Evolutionary conservation across 306 rosid species (phyloP), one percentile per base, ranked within the genome.

Genomic region (Citrullus amarus): DNA sequence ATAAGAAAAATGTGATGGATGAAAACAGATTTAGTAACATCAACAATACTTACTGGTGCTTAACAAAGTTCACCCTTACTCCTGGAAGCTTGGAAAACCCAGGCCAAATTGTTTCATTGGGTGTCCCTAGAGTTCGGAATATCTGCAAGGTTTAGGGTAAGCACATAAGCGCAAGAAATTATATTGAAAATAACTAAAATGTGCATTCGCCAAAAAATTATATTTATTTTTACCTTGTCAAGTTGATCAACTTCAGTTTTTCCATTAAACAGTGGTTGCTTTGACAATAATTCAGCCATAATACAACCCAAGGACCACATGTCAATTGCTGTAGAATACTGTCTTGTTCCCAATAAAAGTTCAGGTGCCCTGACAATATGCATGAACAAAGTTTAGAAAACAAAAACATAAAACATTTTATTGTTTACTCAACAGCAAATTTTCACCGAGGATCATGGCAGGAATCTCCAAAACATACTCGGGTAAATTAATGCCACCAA

Each of bases 241-340:
- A 96, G 97, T 81, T 96, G 99, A 81, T 96, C 99, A 78, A 93
- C 84, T 84, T 96, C 99, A 3, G 97, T 89, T 88, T 84, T 96
- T 82, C 99, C 99, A 61, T 96, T 96, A 58, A 96, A 96, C 5
- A 96, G 82, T 6, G 99, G 97, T 74, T 92, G 97, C 88, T 91
- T 96, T 54, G 99, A 91, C 81, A 96, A 85, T 80, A 96, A 82
- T 81, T 96, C 99, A 54, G 97, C 99, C 99, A 96, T 96, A 82
- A 96, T 96, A 83, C 99, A 96, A 71, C 99, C 99, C 80, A 96
- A 81, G 25, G 99, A 96, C 99, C 99, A 96, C 98, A 93, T 91
- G 83, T 96, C 99, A 28, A 96, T 90, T 9, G 99, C 93, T 41
- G 99, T 96, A 32, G 99, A 93, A 84, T 96, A 96, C 87, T 88